phyloP scores from a whole-genome alignment of 495 filamentous ascomycete species.

The Talaromyces borbonicus region DNA sequence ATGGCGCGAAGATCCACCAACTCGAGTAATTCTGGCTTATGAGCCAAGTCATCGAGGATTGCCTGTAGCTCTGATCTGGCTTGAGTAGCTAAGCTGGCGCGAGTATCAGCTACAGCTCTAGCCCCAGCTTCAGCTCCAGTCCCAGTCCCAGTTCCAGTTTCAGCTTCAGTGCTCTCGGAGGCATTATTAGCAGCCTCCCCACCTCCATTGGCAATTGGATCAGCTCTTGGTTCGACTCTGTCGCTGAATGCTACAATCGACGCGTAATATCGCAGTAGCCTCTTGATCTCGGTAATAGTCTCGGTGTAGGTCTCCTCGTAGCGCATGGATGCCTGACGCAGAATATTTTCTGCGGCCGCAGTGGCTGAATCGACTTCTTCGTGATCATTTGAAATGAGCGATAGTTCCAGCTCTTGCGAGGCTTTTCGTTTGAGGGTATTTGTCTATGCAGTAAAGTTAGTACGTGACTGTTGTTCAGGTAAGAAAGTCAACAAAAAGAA shows the following conservation, averaged over 20 bases:
- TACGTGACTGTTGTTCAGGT: too few relatives aligned
- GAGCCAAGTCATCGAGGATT: neutral
- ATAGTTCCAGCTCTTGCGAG: too few relatives aligned
- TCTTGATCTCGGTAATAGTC: conserved; percentile 1
- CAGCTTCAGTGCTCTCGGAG: neutral
- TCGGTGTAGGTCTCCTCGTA: conserved; percentile 1
- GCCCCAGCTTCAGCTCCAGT: neutral
- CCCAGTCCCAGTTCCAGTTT: neutral
- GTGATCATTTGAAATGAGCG: neutral
- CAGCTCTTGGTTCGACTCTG: neutral
- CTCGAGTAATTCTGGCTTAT: neutral
- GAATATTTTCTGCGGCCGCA: neutral
- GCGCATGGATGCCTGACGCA: too few relatives aligned
- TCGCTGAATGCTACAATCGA: neutral
- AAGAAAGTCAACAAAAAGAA: too few relatives aligned
- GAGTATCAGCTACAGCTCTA: neutral
- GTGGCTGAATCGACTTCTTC: neutral
- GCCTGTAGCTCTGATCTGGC: neutral
- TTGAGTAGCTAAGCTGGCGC: too few relatives aligned
- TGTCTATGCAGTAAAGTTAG: too few relatives aligned
- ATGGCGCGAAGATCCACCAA: neutral
- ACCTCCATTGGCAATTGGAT: neutral
- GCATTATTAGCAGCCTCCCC: neutral
- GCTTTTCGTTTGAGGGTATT: too few relatives aligned
- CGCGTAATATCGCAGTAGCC: neutral